These are phyloP conservation scores for Nicotiana tabacum DNA, from an alignment of 257 asterid species.

Conservation along the genomic window DNA sequence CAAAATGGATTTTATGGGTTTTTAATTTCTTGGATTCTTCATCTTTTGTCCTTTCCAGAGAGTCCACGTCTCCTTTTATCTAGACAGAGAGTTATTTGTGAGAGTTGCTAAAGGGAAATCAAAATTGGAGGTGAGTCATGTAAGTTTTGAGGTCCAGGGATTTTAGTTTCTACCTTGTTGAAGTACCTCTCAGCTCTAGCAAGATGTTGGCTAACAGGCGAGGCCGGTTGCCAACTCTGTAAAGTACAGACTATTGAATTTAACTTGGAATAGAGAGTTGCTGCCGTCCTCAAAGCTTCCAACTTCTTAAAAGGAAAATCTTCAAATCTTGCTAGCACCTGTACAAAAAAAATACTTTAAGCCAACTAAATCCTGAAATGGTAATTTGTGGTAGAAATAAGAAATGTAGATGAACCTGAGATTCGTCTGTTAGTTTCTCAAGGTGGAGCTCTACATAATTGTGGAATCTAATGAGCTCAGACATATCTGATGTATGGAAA, in stretches of 20 bases:
- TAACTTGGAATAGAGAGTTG: conserved; percentile 55
- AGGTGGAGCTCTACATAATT: conserved; percentile 22
- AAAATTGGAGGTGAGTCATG: background rate
- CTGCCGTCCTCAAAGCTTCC: conserved; percentile 84
- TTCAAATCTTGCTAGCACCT: conserved; percentile 86
- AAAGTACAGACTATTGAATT: conserved; percentile 44
- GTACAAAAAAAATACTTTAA: background rate
- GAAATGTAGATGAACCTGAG: conserved; percentile 15
- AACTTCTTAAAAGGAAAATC: conserved; percentile 73
- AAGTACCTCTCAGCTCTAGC: conserved; percentile 66
- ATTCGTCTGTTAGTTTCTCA: conserved; percentile 29
- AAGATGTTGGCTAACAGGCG: conserved; percentile 53
- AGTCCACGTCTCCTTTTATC: conserved; percentile 80
- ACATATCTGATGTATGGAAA: conserved; percentile 27
- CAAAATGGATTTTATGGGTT: conserved; percentile 70
- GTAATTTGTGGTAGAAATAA: background rate
- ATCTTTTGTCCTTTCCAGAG: conserved; percentile 72
- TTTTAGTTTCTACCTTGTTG: conserved; percentile 43
- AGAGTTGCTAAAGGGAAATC: background rate
- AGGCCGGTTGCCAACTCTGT: conserved; percentile 44
- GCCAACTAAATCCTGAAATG: background rate
- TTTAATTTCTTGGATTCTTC: conserved; percentile 68
- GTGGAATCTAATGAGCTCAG: conserved; percentile 24
- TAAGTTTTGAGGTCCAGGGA: background rate
- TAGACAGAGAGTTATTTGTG: conserved; percentile 19